Evolutionary conservation across 164 flowering plant genomes (phyloP).

Genomic region (Sextonia rubra): DNA sequence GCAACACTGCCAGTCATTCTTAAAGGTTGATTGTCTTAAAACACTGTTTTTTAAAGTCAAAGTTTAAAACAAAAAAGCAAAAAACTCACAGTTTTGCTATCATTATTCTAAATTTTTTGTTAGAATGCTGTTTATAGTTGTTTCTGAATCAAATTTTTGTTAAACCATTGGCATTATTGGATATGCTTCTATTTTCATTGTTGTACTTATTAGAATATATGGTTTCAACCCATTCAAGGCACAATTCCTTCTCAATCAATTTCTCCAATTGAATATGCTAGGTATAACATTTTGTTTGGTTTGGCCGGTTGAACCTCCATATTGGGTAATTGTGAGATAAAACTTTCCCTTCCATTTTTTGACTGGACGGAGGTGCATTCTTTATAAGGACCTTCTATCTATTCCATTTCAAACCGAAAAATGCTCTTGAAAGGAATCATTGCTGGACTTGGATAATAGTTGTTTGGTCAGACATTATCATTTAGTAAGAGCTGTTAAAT

Average conservation of each 20-base stretch:
- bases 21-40: conserved; percentile 46
- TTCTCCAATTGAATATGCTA: not conserved
- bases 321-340: not conserved
- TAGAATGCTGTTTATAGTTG: not conserved
- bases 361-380: not conserved
- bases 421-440: not conserved
- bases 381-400: not conserved
- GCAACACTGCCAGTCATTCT: conserved; percentile 94
- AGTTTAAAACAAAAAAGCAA: not conserved
- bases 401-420: not conserved
- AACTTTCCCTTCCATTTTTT: not conserved
- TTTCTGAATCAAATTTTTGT: not conserved
- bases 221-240: not conserved
- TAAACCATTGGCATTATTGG: not conserved
- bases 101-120: not conserved
- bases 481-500: not conserved
- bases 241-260: no score
- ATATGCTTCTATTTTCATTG: not conserved
- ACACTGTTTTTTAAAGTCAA: not conserved
- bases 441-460: not conserved
- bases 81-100: not conserved
- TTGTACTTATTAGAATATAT: not conserved
- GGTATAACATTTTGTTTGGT: not conserved
- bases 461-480: not conserved
- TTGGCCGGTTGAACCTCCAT: not conserved